Conservation (phyloP, 2,329 filamentous ascomycete species). For the Venturia nashicola region DNA sequence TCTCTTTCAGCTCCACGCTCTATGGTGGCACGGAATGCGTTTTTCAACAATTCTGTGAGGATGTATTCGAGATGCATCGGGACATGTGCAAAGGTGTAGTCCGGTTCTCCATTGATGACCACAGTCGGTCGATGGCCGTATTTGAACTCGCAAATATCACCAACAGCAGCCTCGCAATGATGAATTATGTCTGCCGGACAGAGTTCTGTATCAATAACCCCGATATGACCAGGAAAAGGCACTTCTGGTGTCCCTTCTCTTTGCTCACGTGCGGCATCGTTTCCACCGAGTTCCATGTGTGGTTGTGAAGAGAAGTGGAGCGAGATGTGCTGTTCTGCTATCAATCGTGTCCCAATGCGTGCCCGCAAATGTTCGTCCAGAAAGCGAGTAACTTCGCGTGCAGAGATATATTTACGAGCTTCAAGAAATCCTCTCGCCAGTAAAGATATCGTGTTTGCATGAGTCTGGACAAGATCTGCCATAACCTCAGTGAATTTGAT, state of each 20-base stretch:
- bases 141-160: constrained; percentile 91
- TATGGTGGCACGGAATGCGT: constrained; percentile 86
- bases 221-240: constrained; percentile 58
- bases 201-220: constrained; percentile 86
- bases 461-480: constrained; percentile 88
- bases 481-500: constrained; percentile 85
- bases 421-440: constrained; percentile 88
- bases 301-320: constrained; percentile 67
- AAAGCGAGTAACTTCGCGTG: constrained; percentile 75
- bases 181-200: constrained; percentile 72
- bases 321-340: constrained; percentile 94
- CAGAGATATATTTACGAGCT: constrained; percentile 77
- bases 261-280: constrained; percentile 5
- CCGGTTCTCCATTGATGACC: constrained; percentile 70
- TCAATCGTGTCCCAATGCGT: constrained; percentile 82
- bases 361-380: constrained; percentile 89
- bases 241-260: neutral
- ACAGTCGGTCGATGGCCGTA: constrained; percentile 80
- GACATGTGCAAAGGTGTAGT: constrained; percentile 84
- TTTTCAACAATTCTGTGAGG: constrained; percentile 90
- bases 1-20: constrained; percentile 70
- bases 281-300: constrained; percentile 41
- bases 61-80: constrained; percentile 97
- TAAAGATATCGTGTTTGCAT: constrained; percentile 86
- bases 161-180: constrained; percentile 78